Conservation (phyloP, 768 basidiomycete species). For the Tulasnella sp. region DNA sequence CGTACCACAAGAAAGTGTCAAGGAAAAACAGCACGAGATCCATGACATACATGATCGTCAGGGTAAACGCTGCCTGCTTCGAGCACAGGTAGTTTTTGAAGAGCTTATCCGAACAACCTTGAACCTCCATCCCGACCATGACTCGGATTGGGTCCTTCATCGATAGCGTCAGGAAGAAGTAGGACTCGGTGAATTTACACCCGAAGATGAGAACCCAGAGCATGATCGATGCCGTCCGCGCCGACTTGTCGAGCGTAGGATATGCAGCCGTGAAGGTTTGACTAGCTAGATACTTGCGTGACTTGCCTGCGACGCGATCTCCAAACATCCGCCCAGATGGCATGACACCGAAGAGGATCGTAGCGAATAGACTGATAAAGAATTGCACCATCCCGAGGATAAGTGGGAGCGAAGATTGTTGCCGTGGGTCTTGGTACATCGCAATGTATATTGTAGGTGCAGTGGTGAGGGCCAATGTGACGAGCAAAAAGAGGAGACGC, state of each 20-base stretch:
- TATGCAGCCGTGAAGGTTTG: conserved; percentile 98
- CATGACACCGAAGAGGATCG: conserved; percentile 79
- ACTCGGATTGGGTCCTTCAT: conserved; percentile 88
- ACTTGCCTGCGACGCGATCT: conserved; percentile 90
- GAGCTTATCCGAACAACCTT: conserved; percentile 76
- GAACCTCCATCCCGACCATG: conserved; percentile 95
- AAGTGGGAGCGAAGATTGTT: conserved; percentile 59
- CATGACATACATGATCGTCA: conserved; percentile 99
- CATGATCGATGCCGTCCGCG: conserved; percentile 65
- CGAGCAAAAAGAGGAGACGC: conserved; percentile 75
- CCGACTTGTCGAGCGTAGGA: conserved; percentile 49
- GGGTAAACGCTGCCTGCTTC: conserved; percentile 89
- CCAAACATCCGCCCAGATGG: conserved; percentile 99
- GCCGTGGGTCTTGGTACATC: conserved; percentile 56
- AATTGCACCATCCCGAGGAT: conserved; percentile 97
- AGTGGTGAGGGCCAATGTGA: conserved; percentile 83
- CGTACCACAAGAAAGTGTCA: conserved; percentile 99
- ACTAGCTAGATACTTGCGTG: conserved; percentile 91
- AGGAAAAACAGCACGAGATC: conserved; percentile 94
- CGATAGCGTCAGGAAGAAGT: conserved; percentile 94
- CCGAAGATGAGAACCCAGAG: conserved; percentile 92
- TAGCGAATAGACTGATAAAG: conserved; percentile 79
- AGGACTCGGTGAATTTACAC: conserved; percentile 94
- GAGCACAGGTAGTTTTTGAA: conserved; percentile 76
- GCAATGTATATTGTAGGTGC: conserved; percentile 94